phyloP scores from a whole-genome alignment of 495 filamentous ascomycete genomes.

The Acidomyces sp. region DNA sequence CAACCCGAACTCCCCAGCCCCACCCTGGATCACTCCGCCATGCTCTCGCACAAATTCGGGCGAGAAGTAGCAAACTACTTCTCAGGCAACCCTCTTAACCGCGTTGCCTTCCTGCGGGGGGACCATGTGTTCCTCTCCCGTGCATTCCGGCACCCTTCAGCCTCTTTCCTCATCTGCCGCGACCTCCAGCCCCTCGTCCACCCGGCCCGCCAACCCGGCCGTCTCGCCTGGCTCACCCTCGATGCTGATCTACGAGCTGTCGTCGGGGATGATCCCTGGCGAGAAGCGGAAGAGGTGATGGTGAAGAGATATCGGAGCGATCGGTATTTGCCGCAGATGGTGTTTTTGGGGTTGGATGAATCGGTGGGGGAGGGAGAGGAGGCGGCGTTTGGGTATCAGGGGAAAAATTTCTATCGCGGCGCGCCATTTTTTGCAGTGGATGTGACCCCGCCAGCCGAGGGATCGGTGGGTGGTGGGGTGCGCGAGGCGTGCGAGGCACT shows the following conservation, averaged over 20 bases:
- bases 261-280: constrained; percentile 60
- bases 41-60: constrained; percentile 78
- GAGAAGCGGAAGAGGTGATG: constrained; percentile 56
- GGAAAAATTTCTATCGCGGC: constrained; percentile 52
- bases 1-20: constrained; percentile 38
- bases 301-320: constrained; percentile 63
- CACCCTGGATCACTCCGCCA: constrained; percentile 57
- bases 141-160: constrained; percentile 57
- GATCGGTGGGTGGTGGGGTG: no score
- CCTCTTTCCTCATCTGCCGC: constrained; percentile 65
- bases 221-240: constrained; percentile 49
- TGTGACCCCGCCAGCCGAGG: constrained; percentile 63
- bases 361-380: constrained; percentile 33
- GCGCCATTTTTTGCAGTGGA: constrained; percentile 80
- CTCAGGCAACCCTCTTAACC: constrained; percentile 62
- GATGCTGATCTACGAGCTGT: constrained; percentile 52
- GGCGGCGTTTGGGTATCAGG: constrained; percentile 33
- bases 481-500: constrained; percentile 37
- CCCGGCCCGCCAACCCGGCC: constrained; percentile 19
- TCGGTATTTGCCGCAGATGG: constrained; percentile 48
- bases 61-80: constrained; percentile 92
- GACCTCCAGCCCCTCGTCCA: constrained; percentile 59
- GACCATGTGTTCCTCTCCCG: constrained; percentile 66
- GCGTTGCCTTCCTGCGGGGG: constrained; percentile 72
- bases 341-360: constrained; percentile 85